phyloP scores from a whole-genome alignment of 805 yeast genomes.

The Lipomyces chichibuensis region DNA sequence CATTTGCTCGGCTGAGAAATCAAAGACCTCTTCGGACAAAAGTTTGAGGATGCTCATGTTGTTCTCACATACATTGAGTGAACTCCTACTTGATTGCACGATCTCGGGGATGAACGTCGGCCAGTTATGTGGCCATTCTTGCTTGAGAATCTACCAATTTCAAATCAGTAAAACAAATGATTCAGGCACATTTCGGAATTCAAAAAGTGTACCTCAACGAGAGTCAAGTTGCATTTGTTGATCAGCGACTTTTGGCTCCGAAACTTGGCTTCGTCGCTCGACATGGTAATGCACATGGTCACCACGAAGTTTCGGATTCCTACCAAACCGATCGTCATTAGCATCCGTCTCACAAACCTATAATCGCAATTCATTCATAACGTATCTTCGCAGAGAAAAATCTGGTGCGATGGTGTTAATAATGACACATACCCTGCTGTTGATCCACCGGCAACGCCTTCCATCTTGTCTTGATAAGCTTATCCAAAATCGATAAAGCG shows the following conservation, averaged over 20 bases:
- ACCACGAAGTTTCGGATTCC: constrained; percentile 95
- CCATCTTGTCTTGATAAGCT: constrained; percentile 90
- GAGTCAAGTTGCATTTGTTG: constrained; percentile 88
- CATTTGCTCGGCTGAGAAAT: constrained; percentile 92
- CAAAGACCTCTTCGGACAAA: constrained; percentile 94
- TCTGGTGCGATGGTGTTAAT: not conserved
- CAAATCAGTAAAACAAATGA: not conserved
- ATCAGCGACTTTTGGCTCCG: constrained; percentile 76
- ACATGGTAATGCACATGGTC: constrained; percentile 87
- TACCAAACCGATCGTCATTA: not conserved
- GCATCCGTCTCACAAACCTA: not conserved
- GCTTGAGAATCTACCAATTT: constrained; percentile 73
- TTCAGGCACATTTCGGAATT: not conserved
- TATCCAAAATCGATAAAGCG: constrained; percentile 87
- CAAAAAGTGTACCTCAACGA: constrained; percentile 52
- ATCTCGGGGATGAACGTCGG: constrained; percentile 95
- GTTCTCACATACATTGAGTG: constrained; percentile 94
- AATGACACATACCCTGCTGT: constrained; percentile 51
- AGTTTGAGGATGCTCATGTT: constrained; percentile 90
- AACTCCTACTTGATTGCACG: constrained; percentile 77
- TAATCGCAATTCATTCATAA: not conserved
- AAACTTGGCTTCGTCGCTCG: constrained; percentile 78
- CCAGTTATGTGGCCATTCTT: constrained; percentile 99
- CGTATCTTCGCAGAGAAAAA: not conserved
- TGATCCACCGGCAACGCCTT: constrained; percentile 86